Conservation (phyloP, 805 yeast genomes). For the Candida xiaguanensis region DNA sequence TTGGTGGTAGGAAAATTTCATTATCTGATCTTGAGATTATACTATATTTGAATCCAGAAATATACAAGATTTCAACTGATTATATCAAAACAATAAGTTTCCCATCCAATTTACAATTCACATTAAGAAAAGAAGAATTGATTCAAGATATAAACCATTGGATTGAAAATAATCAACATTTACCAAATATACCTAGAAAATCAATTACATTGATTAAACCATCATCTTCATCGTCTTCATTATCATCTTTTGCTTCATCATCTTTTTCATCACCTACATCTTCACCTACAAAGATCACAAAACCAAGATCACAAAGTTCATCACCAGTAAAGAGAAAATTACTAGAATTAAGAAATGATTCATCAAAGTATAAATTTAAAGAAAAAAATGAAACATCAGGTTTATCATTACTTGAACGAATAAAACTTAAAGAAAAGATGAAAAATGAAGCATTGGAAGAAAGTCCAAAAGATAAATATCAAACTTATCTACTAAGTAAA, state of each 20-base stretch:
- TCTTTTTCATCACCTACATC: not conserved
- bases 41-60: slow-evolving; percentile 14
- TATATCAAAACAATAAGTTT: slow-evolving; percentile 10
- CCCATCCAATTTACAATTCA: slow-evolving; percentile 4
- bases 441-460: slow-evolving; percentile 13
- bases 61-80: slow-evolving; percentile 12
- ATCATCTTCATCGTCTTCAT: not conserved
- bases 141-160: slow-evolving; percentile 16
- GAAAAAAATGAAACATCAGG: slow-evolving; percentile 25
- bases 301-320: slow-evolving; percentile 6
- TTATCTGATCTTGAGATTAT: slow-evolving; percentile 16
- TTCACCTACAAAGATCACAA: slow-evolving; percentile 11
- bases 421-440: slow-evolving; percentile 31
- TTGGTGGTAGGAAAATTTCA: slow-evolving; percentile 17
- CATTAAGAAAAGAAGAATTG: slow-evolving; percentile 18
- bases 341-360: slow-evolving; percentile 26
- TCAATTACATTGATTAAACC: not conserved
- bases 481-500: slow-evolving; percentile 24
- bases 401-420: slow-evolving; percentile 33
- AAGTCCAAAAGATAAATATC: slow-evolving; percentile 20
- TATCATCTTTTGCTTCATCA: slow-evolving; percentile 1
- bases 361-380: slow-evolving; percentile 33
- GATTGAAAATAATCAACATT: slow-evolving; percentile 17
- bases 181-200: slow-evolving; percentile 6
- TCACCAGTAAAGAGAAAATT: slow-evolving; percentile 12